Conservation (phyloP, 805 yeast genomes). For the Ogataea philodendri region DNA sequence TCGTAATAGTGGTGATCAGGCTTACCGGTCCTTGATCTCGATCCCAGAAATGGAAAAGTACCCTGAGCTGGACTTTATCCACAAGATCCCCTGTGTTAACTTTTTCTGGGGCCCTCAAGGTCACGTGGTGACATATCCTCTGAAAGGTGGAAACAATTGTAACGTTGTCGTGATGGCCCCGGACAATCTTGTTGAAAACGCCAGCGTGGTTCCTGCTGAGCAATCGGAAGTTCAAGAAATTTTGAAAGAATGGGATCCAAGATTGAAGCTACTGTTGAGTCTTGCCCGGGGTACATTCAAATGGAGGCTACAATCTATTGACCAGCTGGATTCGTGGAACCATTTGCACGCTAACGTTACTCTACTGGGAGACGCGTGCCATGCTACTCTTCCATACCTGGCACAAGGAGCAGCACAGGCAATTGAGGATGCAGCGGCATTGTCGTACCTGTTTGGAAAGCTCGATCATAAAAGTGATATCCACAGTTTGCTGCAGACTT, state of each 20-base stretch:
- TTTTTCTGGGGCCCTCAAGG: conserved; percentile 20
- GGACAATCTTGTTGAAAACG: conserved; percentile 14
- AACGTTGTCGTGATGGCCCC: conserved; percentile 21
- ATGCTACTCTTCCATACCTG: conserved; percentile 19
- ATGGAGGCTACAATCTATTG: conserved; percentile 17
- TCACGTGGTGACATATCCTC: conserved; percentile 20
- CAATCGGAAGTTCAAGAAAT: conserved; percentile 12
- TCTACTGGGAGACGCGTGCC: conserved; percentile 20
- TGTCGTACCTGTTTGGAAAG: conserved; percentile 18
- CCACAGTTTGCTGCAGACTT: conserved; percentile 8
- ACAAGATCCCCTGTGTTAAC: conserved; percentile 16
- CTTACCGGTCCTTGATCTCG: conserved; percentile 17
- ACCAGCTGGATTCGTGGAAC: conserved; percentile 16
- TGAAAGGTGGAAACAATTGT: conserved; percentile 20
- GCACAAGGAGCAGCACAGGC: conserved; percentile 25
- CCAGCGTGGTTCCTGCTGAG: conserved; percentile 13
- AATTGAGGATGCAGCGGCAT: conserved; percentile 19
- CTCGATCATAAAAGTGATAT: conserved; percentile 12
- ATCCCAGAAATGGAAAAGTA: conserved; percentile 16
- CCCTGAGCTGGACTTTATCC: conserved; percentile 17
- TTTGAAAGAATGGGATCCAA: conserved; percentile 18
- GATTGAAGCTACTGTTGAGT: conserved; percentile 9
- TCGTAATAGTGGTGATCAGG: conserved; percentile 17
- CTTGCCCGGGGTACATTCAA: conserved; percentile 12
- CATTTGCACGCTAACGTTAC: conserved; percentile 14